These are phyloP conservation scores for Fusarium veterinarium DNA, from an alignment of 2,329 filamentous ascomycete species.

Conservation along the genomic window DNA sequence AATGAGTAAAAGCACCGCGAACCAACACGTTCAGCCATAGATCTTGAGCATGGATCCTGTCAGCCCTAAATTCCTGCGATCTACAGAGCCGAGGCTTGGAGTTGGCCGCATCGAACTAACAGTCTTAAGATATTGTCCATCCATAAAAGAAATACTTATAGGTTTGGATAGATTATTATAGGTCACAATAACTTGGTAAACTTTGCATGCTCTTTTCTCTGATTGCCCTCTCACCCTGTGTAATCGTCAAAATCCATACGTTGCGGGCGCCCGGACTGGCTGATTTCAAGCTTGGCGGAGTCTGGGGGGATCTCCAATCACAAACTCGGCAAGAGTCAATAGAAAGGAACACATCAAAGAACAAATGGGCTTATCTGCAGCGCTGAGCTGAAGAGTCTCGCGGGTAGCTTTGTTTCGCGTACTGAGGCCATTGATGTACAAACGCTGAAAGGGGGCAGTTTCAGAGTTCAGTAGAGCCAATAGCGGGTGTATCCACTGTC, in stretches of 20 bases:
- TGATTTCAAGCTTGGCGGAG: background rate
- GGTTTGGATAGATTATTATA: background rate
- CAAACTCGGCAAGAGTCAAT: too few relatives aligned
- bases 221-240: background rate
- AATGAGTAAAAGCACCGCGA: background rate
- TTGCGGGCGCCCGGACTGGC: too few relatives aligned
- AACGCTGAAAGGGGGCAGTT: background rate
- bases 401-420: background rate
- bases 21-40: background rate
- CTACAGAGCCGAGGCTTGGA: background rate
- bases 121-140: background rate
- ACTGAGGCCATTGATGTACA: background rate
- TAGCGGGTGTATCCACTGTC: background rate
- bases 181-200: background rate
- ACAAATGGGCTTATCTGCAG: rapidly evolving
- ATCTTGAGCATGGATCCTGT: background rate
- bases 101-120: rapidly evolving
- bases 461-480: background rate
- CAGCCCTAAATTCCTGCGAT: background rate
- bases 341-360: rapidly evolving
- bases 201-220: background rate
- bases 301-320: background rate
- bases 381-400: too few relatives aligned
- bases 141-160: too few relatives aligned
- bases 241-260: background rate